phyloP scores from a whole-genome alignment of 1,139 yeast genomes.

The Dujonia santamariae region DNA sequence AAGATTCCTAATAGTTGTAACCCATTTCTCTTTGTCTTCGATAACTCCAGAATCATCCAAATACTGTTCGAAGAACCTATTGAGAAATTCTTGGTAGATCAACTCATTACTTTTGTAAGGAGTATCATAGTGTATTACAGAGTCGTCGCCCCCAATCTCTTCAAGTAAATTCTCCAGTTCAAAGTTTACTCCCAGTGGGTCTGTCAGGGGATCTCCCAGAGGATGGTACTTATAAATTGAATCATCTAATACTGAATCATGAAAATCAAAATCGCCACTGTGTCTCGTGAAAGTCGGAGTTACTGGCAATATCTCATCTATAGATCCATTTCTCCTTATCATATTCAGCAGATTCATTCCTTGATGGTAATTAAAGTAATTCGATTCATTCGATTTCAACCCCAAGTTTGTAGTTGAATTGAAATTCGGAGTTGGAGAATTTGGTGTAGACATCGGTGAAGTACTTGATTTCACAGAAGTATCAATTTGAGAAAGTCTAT shows the following conservation, averaged over 20 bases:
- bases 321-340: neutral
- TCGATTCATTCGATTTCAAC: constrained; percentile 1
- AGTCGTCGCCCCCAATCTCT: neutral
- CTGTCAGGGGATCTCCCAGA: neutral
- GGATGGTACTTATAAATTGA: constrained; percentile 2
- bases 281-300: constrained; percentile 9
- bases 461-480: constrained; percentile 1
- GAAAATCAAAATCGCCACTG: constrained; percentile 3
- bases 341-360: constrained; percentile 1
- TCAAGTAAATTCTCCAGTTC: neutral
- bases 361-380: neutral
- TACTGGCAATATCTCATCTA: constrained; percentile 3
- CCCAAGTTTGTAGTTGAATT: constrained; percentile 1
- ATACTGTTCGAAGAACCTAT: constrained; percentile 56
- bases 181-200: neutral
- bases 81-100: constrained; percentile 24
- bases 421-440: constrained; percentile 10
- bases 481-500: neutral
- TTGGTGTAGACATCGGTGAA: constrained; percentile 11
- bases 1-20: constrained; percentile 20
- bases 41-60: constrained; percentile 53
- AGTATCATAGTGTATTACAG: constrained; percentile 3
- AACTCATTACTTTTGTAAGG: constrained; percentile 11
- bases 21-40: constrained; percentile 45
- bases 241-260: constrained; percentile 3